These are phyloP conservation scores for Globisporangium spinosum DNA, from an alignment of 352 stramenopile species.

Conservation along the genomic window DNA sequence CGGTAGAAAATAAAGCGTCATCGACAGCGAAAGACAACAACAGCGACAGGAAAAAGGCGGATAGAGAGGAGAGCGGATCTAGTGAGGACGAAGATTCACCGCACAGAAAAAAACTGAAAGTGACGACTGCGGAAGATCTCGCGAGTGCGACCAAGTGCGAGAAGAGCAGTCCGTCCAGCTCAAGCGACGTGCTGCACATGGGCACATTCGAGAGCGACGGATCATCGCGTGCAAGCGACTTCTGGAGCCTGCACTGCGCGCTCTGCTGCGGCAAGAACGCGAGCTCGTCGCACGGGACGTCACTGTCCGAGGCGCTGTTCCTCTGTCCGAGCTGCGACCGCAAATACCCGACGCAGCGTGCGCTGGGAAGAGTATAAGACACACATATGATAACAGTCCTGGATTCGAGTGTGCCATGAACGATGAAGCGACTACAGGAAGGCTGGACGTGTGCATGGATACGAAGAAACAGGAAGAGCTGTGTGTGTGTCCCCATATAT, in stretches of 20 bases:
- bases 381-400: background rate
- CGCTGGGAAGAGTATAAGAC: constrained; percentile 55
- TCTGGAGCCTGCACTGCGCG: constrained; percentile 56
- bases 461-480: constrained; percentile 2
- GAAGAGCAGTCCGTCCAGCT: constrained; percentile 64
- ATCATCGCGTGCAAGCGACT: constrained; percentile 19
- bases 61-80: background rate
- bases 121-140: constrained; percentile 13
- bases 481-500: background rate
- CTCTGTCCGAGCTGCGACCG: constrained; percentile 71
- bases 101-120: constrained; percentile 13
- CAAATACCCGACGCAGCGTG: constrained; percentile 81
- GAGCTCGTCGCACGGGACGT: constrained; percentile 21
- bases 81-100: background rate
- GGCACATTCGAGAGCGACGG: constrained; percentile 29
- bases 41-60: background rate
- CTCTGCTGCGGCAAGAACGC: constrained; percentile 56
- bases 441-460: background rate
- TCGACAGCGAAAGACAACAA: constrained; percentile 4
- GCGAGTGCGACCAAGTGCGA: constrained; percentile 22
- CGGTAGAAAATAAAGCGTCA: background rate
- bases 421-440: background rate
- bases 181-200: constrained; percentile 55
- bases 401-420: background rate
- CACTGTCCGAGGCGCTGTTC: constrained; percentile 48